phyloP scores from a whole-genome alignment of 495 filamentous ascomycete species.

The Lasiosphaeria hispida region DNA sequence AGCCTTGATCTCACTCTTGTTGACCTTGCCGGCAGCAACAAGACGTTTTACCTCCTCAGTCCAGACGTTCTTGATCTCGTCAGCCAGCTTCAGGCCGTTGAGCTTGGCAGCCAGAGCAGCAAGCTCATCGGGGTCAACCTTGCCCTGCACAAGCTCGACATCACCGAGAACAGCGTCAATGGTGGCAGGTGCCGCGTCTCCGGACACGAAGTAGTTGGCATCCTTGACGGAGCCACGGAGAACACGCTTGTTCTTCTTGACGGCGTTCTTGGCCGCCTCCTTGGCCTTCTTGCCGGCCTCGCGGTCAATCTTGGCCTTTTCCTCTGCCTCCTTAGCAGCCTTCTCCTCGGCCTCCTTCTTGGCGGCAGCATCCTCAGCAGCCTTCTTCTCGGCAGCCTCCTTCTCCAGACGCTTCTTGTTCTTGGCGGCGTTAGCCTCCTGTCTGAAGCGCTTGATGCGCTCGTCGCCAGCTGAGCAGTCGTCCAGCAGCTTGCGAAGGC shows the following conservation, averaged over 20 bases:
- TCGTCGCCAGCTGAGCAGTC: slow-evolving; percentile 78
- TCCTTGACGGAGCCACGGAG: slow-evolving; percentile 90
- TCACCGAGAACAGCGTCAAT: slow-evolving; percentile 83
- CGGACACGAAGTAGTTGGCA: slow-evolving; percentile 81
- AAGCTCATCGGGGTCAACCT: slow-evolving; percentile 86
- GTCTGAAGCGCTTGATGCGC: slow-evolving; percentile 94
- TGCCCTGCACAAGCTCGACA: slow-evolving; percentile 82
- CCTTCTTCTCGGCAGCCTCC: slow-evolving; percentile 85
- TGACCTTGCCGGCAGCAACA: slow-evolving; percentile 74
- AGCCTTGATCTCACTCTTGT: slow-evolving; percentile 65
- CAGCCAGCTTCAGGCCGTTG: slow-evolving; percentile 66
- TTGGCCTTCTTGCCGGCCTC: slow-evolving; percentile 97
- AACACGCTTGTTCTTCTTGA: slow-evolving; percentile 99
- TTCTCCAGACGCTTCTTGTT: slow-evolving; percentile 88
- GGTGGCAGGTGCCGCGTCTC: slow-evolving; percentile 64
- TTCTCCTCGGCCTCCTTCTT: slow-evolving; percentile 81
- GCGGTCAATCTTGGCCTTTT: slow-evolving; percentile 83
- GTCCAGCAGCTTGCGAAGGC: slow-evolving; percentile 85
- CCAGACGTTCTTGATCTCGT: slow-evolving; percentile 66
- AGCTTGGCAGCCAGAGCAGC: slow-evolving; percentile 75
- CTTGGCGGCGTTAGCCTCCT: slow-evolving; percentile 86
- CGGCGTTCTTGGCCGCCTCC: slow-evolving; percentile 95
- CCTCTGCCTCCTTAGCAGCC: slow-evolving; percentile 93
- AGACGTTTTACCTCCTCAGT: slow-evolving; percentile 69
- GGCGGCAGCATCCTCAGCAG: slow-evolving; percentile 71